Conservation (phyloP, 495 filamentous ascomycete genomes). For the Podospora appendiculata region DNA sequence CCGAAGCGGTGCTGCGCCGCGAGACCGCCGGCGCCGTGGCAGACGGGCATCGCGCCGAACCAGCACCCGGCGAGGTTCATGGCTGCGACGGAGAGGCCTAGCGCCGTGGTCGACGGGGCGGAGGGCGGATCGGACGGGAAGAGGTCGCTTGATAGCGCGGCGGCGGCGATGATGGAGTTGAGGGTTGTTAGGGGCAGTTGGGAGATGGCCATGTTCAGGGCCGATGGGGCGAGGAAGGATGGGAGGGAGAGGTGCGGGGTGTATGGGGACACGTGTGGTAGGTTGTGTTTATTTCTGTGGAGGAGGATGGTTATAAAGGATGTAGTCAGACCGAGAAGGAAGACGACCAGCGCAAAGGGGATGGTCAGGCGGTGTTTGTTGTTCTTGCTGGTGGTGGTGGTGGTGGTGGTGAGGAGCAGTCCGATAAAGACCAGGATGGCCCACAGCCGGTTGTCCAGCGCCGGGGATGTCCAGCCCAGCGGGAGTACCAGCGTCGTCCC, state of each 20-base stretch:
- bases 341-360: conserved; percentile 69
- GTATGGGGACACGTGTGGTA: neutral
- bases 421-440: conserved; percentile 59
- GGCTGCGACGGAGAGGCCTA: conserved; percentile 69
- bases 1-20: conserved; percentile 88
- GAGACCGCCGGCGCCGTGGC: conserved; percentile 85
- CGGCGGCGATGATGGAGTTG: conserved; percentile 84
- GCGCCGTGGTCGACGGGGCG: conserved; percentile 54
- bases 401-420: conserved; percentile 52
- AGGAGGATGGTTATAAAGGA: no score
- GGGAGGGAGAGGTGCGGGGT: conserved; percentile 34
- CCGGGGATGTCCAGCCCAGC: conserved; percentile 48
- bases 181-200: conserved; percentile 85
- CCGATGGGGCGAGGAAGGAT: conserved; percentile 41
- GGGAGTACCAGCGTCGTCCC: conserved; percentile 54
- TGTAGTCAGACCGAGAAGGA: conserved; percentile 44
- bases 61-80: conserved; percentile 84
- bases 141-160: conserved; percentile 64
- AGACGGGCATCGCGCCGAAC: conserved; percentile 94
- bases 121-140: conserved; percentile 52
- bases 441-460: conserved; percentile 69
- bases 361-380: conserved; percentile 17
- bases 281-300: no score
- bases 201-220: conserved; percentile 56
- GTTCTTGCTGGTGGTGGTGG: neutral